Conservation (phyloP, 768 basidiomycete species). For the Dentipellis sp. region DNA sequence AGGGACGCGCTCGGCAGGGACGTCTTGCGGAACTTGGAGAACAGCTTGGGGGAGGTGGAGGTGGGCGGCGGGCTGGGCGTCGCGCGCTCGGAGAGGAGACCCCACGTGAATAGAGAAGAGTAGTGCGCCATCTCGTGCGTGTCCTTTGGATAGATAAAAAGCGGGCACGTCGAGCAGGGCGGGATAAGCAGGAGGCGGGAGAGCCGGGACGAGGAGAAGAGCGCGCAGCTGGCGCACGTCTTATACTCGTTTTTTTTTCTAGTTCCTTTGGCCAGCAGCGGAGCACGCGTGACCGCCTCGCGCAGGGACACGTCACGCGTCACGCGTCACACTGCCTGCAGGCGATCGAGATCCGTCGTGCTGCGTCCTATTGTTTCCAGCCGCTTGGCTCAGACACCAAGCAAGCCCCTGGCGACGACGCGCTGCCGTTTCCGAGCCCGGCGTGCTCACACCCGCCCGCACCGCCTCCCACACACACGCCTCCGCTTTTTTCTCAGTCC, state of each 20-base stretch:
- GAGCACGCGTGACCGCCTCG: no score
- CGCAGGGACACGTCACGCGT: no score
- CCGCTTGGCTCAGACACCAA: background rate
- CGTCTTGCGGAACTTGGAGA: slow-evolving; percentile 13
- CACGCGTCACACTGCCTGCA: no score
- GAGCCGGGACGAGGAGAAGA: background rate
- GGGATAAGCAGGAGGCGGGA: background rate
- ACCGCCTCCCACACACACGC: no score
- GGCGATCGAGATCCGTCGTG: background rate
- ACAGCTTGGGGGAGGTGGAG: slow-evolving; percentile 1
- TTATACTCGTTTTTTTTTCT: background rate
- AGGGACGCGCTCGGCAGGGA: slow-evolving; percentile 7
- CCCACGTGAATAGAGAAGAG: slow-evolving; percentile 12
- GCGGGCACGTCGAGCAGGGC: background rate
- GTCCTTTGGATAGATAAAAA: background rate
- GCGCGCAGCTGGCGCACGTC: background rate
- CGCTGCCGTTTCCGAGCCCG: background rate
- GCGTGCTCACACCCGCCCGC: no score
- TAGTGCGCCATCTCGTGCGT: slow-evolving; percentile 8
- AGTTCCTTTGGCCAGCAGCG: background rate
- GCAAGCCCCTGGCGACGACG: background rate
- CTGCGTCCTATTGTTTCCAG: background rate
- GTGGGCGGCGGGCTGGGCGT: slow-evolving; percentile 3
- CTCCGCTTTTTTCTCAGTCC: no score
- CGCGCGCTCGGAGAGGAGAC: slow-evolving; percentile 10